Evolutionary conservation across 192 early-diverging fungal species (phyloP).

Genomic region (Oehlia diaphana): DNA sequence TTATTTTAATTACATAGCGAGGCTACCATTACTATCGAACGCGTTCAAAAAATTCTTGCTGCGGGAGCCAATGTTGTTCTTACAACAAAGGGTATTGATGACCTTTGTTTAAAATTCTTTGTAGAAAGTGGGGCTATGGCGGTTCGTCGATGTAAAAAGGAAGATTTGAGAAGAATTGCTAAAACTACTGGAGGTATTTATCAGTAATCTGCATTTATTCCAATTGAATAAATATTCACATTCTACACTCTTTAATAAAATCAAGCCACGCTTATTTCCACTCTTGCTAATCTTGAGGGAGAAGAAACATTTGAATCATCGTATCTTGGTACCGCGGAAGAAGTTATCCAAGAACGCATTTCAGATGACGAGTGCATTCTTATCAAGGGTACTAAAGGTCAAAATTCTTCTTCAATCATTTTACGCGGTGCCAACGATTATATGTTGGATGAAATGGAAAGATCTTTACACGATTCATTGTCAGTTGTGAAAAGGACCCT

Average conservation of each 20-base stretch:
- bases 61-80: constrained; percentile 97
- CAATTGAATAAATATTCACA: neutral
- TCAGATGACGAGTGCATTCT: constrained; percentile 98
- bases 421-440: constrained; percentile 99
- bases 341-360: constrained; percentile 96
- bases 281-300: constrained; percentile 96
- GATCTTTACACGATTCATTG: constrained; percentile 92
- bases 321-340: constrained; percentile 89
- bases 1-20: constrained; percentile 57
- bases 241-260: neutral
- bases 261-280: constrained; percentile 85
- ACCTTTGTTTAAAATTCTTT: constrained; percentile 97
- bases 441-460: constrained; percentile 99
- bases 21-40: constrained; percentile 93
- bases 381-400: constrained; percentile 87
- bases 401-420: constrained; percentile 89
- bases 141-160: constrained; percentile 93
- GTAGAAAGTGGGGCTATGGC: constrained; percentile 98
- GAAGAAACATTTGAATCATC: constrained; percentile 95
- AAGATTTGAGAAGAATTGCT: constrained; percentile 96
- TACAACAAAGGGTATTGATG: constrained; percentile 99
- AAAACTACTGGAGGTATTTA: constrained; percentile 86
- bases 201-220: neutral
- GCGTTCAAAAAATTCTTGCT: constrained; percentile 91
- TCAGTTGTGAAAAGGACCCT: constrained; percentile 96